Evolutionary conservation across 805 yeast genomes (phyloP).

Genomic region (Zygosaccharomyces gambellarensis): DNA sequence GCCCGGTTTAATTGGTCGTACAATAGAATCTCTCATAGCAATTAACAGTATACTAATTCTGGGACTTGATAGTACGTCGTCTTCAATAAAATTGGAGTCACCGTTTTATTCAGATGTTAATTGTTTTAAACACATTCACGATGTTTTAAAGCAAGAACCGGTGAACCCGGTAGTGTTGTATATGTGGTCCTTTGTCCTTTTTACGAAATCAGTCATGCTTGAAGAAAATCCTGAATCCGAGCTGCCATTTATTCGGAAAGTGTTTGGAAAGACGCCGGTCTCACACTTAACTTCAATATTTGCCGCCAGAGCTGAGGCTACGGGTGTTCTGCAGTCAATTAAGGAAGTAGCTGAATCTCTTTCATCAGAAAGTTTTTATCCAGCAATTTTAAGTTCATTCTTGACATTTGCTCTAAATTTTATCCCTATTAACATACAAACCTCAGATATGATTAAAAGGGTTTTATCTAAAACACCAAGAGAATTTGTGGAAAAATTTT

Average conservation of each 20-base stretch:
- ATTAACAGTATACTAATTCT: slow-evolving; percentile 48
- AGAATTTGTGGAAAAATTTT: slow-evolving; percentile 39
- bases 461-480: slow-evolving; percentile 33
- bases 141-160: slow-evolving; percentile 35
- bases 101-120: slow-evolving; percentile 41
- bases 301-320: slow-evolving; percentile 37
- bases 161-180: slow-evolving; percentile 50
- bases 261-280: slow-evolving; percentile 13
- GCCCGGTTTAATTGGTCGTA: slow-evolving; percentile 19
- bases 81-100: slow-evolving; percentile 36
- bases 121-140: slow-evolving; percentile 40
- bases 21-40: slow-evolving; percentile 45
- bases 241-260: slow-evolving; percentile 12
- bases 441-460: slow-evolving; percentile 30
- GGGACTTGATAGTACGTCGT: slow-evolving; percentile 51
- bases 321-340: slow-evolving; percentile 46
- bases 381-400: slow-evolving; percentile 41
- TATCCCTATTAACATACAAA: slow-evolving; percentile 41
- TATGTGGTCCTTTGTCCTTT: slow-evolving; percentile 61
- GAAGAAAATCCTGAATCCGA: slow-evolving; percentile 36
- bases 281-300: slow-evolving; percentile 25
- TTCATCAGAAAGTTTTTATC: slow-evolving; percentile 46
- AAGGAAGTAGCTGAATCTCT: slow-evolving; percentile 40
- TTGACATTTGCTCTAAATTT: slow-evolving; percentile 38
- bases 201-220: slow-evolving; percentile 46